Conservation (phyloP, 2,329 filamentous ascomycete species). For the Zopfia rhizophila region DNA sequence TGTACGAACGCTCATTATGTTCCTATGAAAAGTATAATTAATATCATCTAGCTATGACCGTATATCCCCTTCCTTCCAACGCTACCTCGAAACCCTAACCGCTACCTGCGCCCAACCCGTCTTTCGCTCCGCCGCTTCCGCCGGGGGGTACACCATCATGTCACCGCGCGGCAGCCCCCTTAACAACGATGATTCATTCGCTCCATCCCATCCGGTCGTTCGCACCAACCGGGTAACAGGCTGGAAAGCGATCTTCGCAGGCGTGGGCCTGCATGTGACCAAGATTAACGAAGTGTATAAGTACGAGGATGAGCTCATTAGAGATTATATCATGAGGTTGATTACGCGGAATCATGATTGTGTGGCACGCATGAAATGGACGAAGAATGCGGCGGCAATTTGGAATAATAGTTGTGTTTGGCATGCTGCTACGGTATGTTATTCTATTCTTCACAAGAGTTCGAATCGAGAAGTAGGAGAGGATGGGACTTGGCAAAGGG, state of each 20-base stretch:
- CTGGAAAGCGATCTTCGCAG: slow-evolving; percentile 47
- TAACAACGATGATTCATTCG: slow-evolving; percentile 34
- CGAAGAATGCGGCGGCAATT: slow-evolving; percentile 50
- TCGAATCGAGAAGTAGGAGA: slow-evolving; percentile 47
- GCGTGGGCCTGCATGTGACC: slow-evolving; percentile 43
- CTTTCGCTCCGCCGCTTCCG: slow-evolving; percentile 23
- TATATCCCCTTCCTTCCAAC: slow-evolving; percentile 34
- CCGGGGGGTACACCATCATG: slow-evolving; percentile 24
- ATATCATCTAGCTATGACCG: slow-evolving; percentile 23
- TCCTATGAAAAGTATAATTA: no score
- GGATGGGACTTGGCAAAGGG: slow-evolving; percentile 30
- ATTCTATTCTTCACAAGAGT: slow-evolving; percentile 4
- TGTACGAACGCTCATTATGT: no score
- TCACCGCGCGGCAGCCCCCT: slow-evolving; percentile 31
- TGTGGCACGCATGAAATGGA: slow-evolving; percentile 55
- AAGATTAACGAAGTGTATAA: slow-evolving; percentile 51
- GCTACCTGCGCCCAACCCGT: slow-evolving; percentile 36
- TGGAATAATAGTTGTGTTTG: slow-evolving; percentile 51
- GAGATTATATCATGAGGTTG: slow-evolving; percentile 50
- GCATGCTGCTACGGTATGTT: slow-evolving; percentile 36
- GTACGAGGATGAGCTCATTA: slow-evolving; percentile 50
- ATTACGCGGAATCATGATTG: slow-evolving; percentile 55
- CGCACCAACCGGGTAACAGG: slow-evolving; percentile 46
- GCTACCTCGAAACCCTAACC: slow-evolving; percentile 36
- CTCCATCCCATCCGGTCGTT: slow-evolving; percentile 39